phyloP scores from a whole-genome alignment of 164 flowering plant species.

The Macadamia integrifolia region DNA sequence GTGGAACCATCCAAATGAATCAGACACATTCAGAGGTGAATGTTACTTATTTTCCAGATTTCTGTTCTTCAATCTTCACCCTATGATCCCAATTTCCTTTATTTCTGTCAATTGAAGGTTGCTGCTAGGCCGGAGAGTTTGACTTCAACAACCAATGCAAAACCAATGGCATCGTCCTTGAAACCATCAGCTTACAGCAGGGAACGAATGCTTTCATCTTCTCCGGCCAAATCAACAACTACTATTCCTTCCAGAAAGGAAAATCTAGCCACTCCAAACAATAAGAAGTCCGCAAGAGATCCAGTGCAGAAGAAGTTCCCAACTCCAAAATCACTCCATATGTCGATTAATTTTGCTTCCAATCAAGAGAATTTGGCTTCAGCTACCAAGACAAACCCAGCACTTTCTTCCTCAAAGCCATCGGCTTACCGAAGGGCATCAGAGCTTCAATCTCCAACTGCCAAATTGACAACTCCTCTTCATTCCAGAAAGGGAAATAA shows the following conservation, averaged over 20 bases:
- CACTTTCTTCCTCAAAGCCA: conserved; percentile 23
- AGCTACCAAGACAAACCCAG: conserved; percentile 22
- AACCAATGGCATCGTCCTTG: too few relatives aligned
- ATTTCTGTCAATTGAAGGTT: too few relatives aligned
- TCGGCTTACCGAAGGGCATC: conserved; percentile 24
- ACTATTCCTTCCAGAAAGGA: too few relatives aligned
- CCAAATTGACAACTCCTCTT: conserved; percentile 20
- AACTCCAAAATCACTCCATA: too few relatives aligned
- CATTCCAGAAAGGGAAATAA: conserved; percentile 23
- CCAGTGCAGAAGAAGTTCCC: too few relatives aligned
- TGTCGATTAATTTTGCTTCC: background rate
- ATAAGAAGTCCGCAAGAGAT: too few relatives aligned
- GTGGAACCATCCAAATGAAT: conserved; percentile 12
- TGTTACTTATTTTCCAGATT: background rate
- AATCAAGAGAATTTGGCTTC: conserved; percentile 18
- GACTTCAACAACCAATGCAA: too few relatives aligned
- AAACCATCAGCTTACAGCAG: too few relatives aligned
- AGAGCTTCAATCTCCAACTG: conserved; percentile 24
- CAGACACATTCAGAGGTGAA: conserved; percentile 23
- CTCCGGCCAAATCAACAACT: too few relatives aligned
- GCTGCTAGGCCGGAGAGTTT: too few relatives aligned
- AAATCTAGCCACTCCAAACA: too few relatives aligned
- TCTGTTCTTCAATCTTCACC: background rate
- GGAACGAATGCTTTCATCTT: too few relatives aligned
- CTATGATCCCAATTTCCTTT: background rate